Evolutionary conservation across 78 protist species (phyloP).

Genomic region (Polysphondylium violaceum): DNA sequence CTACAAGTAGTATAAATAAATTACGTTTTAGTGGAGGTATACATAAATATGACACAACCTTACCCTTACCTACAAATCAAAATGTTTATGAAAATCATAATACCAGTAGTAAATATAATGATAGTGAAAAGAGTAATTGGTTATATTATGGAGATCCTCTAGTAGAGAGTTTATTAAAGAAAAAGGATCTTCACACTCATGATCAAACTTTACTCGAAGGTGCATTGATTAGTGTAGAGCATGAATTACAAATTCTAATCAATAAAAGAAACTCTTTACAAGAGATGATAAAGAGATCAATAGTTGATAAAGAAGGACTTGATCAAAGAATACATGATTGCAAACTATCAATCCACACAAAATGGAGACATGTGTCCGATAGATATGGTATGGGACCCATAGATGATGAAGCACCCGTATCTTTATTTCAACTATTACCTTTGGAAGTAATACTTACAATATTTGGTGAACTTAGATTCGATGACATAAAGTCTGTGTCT

Average conservation of each 20-base stretch:
- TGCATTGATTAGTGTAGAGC: background rate
- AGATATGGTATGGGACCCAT: background rate
- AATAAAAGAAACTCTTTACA: too few relatives aligned
- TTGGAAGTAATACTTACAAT: constrained; percentile 30
- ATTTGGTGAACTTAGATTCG: constrained; percentile 35
- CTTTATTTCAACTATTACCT: constrained; percentile 40
- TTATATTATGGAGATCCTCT: constrained; percentile 53
- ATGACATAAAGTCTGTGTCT: constrained; percentile 23
- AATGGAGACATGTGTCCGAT: constrained; percentile 36
- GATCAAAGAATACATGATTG: background rate
- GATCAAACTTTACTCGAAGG: constrained; percentile 37
- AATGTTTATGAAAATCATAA: too few relatives aligned
- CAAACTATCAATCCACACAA: background rate
- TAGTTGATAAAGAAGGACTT: background rate
- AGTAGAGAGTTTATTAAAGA: constrained; percentile 6
- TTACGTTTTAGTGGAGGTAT: background rate
- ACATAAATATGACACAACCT: background rate
- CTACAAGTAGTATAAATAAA: background rate
- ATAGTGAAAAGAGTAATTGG: constrained; percentile 12
- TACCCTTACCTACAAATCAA: background rate
- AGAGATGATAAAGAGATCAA: background rate
- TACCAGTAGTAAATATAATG: background rate
- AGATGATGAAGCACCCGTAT: constrained; percentile 1
- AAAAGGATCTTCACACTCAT: constrained; percentile 20
- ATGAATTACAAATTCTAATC: background rate